These are phyloP conservation scores for Echinosophora koreensis DNA, from an alignment of 306 rosid species.

Conservation along the genomic window DNA sequence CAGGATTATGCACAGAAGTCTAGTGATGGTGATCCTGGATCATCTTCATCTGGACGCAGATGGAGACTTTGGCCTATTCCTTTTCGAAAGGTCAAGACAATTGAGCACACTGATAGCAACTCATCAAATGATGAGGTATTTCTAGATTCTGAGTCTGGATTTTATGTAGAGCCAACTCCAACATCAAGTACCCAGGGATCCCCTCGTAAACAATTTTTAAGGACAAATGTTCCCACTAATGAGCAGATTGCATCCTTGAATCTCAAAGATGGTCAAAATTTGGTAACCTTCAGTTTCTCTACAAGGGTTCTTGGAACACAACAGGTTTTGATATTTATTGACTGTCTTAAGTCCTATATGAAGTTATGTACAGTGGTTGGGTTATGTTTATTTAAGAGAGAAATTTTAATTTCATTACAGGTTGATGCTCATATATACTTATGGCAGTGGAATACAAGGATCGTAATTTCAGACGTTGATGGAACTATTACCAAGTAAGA, in stretches of 20 bases:
- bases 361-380: constrained; percentile 26
- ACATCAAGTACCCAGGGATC: constrained; percentile 51
- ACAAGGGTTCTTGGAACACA: constrained; percentile 92
- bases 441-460: constrained; percentile 97
- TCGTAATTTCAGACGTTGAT: constrained; percentile 97
- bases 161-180: constrained; percentile 56
- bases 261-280: constrained; percentile 94
- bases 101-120: constrained; percentile 72
- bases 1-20: constrained; percentile 62
- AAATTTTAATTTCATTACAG: constrained; percentile 57
- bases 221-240: constrained; percentile 94
- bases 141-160: constrained; percentile 84
- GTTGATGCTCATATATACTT: constrained; percentile 98
- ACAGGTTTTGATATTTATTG: constrained; percentile 71
- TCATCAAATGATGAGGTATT: constrained; percentile 81
- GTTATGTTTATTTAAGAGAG: constrained; percentile 43
- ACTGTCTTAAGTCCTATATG: constrained; percentile 23
- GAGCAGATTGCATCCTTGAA: constrained; percentile 97
- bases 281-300: constrained; percentile 87
- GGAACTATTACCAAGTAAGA: constrained; percentile 99
- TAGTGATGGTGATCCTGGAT: constrained; percentile 54
- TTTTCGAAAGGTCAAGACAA: constrained; percentile 88
- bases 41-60: constrained; percentile 72
- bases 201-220: constrained; percentile 72
- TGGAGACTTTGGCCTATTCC: constrained; percentile 98